A percentile compares a stretch with the other conserved stretches of the same genome.
phyloP scores from a whole-genome alignment of 768 basidiomycete species.

The Leccinum arenicola region DNA sequence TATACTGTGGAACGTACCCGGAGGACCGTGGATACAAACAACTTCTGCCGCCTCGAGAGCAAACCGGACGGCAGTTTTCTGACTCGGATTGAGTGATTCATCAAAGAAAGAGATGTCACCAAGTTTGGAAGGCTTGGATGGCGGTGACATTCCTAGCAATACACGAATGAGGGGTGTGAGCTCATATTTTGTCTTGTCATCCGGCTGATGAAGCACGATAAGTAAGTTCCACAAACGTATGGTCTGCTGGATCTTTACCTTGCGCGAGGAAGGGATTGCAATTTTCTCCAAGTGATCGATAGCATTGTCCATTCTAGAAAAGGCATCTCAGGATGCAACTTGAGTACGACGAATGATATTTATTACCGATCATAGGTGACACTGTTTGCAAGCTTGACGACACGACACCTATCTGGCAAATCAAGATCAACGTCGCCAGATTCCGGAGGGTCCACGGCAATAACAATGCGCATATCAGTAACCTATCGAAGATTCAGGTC shows the following conservation, averaged over 20 bases:
- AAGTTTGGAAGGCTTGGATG: constrained; percentile 38
- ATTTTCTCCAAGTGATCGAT: constrained; percentile 62
- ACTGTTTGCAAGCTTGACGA: constrained; percentile 89
- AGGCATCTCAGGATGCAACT: background rate
- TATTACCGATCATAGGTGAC: constrained; percentile 82
- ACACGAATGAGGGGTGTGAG: constrained; percentile 58
- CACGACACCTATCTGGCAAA: constrained; percentile 78
- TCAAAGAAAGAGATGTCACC: constrained; percentile 67
- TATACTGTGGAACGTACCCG: constrained; percentile 46
- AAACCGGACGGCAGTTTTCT: constrained; percentile 80
- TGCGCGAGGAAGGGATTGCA: constrained; percentile 26
- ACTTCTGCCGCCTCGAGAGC: constrained; percentile 79
- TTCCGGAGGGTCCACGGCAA: constrained; percentile 72
- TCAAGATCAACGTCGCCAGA: constrained; percentile 63
- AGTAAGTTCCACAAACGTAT: background rate
- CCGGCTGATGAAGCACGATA: constrained; percentile 23
- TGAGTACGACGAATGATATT: background rate
- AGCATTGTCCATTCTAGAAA: constrained; percentile 79
- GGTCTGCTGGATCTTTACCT: constrained; percentile 13
- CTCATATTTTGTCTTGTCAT: constrained; percentile 42
- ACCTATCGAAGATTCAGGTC: constrained; percentile 44
- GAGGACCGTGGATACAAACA: constrained; percentile 96
- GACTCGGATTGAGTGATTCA: constrained; percentile 72
- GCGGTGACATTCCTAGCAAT: constrained; percentile 62
- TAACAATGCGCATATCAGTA: constrained; percentile 74